Conservation (phyloP, 345 rosid species). For the Mangifera indica region DNA sequence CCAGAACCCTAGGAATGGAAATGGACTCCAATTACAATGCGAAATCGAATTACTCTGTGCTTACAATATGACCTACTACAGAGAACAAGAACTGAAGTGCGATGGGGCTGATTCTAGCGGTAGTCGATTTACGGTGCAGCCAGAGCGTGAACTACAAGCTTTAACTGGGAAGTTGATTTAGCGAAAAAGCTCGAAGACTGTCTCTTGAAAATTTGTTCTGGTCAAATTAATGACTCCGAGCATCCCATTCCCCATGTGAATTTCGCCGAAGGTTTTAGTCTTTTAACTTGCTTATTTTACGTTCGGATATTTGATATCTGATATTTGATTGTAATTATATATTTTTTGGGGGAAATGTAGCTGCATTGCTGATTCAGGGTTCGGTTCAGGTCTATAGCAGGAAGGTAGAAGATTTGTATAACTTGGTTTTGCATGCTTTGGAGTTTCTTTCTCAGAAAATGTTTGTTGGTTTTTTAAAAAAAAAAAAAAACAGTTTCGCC, state of each 20-base stretch:
- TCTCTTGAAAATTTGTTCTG: slow-evolving; percentile 82
- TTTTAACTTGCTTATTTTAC: background rate
- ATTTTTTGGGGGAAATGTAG: slow-evolving; percentile 40
- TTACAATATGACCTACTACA: slow-evolving; percentile 31
- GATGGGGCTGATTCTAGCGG: slow-evolving; percentile 28
- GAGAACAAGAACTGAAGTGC: slow-evolving; percentile 28
- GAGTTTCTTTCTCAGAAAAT: slow-evolving; percentile 85
- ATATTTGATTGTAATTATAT: slow-evolving; percentile 1
- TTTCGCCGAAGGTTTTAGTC: slow-evolving; percentile 83
- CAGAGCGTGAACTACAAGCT: slow-evolving; percentile 87
- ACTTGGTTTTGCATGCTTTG: slow-evolving; percentile 87
- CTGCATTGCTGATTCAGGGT: slow-evolving; percentile 97
- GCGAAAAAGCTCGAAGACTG: slow-evolving; percentile 84
- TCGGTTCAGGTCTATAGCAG: slow-evolving; percentile 95
- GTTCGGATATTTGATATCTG: slow-evolving; percentile 2
- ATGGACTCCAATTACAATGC: slow-evolving; percentile 11
- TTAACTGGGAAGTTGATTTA: slow-evolving; percentile 91
- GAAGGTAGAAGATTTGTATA: slow-evolving; percentile 92
- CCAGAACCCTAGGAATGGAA: slow-evolving; percentile 18
- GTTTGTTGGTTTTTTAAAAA: slow-evolving; percentile 31
- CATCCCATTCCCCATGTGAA: slow-evolving; percentile 51
- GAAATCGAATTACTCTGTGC: background rate
- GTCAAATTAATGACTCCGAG: slow-evolving; percentile 58
- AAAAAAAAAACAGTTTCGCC: background rate
- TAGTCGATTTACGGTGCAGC: slow-evolving; percentile 64